phyloP scores from a whole-genome alignment of 306 rosid species.

The Casuarina cunninghamiana region DNA sequence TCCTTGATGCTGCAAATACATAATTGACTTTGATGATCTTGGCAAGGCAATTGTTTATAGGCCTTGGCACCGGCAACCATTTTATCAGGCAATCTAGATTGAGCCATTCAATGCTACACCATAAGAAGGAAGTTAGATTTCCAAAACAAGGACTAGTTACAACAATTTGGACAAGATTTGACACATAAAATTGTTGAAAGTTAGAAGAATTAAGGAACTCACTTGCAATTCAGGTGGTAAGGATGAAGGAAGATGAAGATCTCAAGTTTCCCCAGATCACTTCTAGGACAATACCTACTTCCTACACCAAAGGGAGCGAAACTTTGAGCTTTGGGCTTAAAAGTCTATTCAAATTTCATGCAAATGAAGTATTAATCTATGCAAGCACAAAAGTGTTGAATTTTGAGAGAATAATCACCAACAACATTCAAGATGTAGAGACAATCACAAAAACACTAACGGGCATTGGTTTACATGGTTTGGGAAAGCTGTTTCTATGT shows the following conservation, averaged over 20 bases:
- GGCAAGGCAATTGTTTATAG: no score
- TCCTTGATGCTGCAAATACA: no score
- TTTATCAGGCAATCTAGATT: conserved; percentile 42
- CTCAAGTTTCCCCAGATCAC: conserved; percentile 57
- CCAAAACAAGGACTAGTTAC: no score
- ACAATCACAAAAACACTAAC: no score
- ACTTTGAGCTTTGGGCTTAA: conserved; percentile 46
- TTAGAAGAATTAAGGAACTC: background rate
- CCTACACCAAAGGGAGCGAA: conserved; percentile 69
- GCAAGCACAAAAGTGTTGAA: no score
- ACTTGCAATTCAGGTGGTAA: conserved; percentile 60
- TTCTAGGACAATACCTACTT: conserved; percentile 59
- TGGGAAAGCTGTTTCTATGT: background rate
- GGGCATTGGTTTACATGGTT: no score
- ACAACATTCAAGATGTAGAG: no score
- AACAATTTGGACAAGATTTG: no score
- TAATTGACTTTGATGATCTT: no score
- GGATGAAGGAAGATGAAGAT: conserved; percentile 28
- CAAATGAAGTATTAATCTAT: background rate
- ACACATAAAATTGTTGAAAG: background rate
- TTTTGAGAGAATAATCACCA: no score
- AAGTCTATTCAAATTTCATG: conserved; percentile 36
- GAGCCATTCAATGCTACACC: conserved; percentile 11
- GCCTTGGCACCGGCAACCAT: conserved; percentile 30
- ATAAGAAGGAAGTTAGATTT: no score